A percentile compares a stretch with the other conserved stretches of the same genome.
Conservation (phyloP, 352 stramenopile genomes). For the Phytophthora crassamura region DNA sequence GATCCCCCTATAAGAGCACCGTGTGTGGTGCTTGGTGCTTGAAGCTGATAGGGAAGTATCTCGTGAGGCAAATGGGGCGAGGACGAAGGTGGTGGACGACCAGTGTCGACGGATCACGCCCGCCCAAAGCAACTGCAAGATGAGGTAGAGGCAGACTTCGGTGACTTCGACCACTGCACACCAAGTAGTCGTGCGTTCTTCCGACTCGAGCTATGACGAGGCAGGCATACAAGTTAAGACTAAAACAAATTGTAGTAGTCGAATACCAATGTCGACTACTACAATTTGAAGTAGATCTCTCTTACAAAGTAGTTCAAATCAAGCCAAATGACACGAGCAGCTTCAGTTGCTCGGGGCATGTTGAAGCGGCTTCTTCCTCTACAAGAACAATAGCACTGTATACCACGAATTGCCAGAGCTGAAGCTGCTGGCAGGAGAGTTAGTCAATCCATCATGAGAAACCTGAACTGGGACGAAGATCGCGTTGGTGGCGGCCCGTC, state of each 20-base stretch:
- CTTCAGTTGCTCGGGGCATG: constrained; percentile 3
- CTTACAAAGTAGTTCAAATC: neutral
- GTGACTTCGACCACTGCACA: too few relatives aligned
- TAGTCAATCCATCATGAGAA: neutral
- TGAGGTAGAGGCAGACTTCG: too few relatives aligned
- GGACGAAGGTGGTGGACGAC: too few relatives aligned
- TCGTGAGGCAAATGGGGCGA: neutral
- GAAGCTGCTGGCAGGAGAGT: neutral
- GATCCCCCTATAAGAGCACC: constrained; percentile 25
- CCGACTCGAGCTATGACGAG: constrained; percentile 35
- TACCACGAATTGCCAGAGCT: constrained; percentile 4
- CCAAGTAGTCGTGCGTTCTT: constrained; percentile 31
- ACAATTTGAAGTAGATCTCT: too few relatives aligned
- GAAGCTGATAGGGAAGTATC: constrained; percentile 8
- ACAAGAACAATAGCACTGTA: neutral
- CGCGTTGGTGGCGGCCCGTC: constrained; percentile 8
- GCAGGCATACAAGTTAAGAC: constrained; percentile 29
- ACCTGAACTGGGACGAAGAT: constrained; percentile 20
- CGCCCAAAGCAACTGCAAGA: too few relatives aligned
- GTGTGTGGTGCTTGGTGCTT: constrained; percentile 14
- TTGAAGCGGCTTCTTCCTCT: neutral
- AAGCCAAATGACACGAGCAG: constrained; percentile 40
- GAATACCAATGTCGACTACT: too few relatives aligned
- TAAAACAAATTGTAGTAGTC: constrained; percentile 35
- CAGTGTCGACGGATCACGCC: too few relatives aligned